phyloP scores from a whole-genome alignment of 2,329 filamentous ascomycete species.

The Pseudocercospora crystallina region DNA sequence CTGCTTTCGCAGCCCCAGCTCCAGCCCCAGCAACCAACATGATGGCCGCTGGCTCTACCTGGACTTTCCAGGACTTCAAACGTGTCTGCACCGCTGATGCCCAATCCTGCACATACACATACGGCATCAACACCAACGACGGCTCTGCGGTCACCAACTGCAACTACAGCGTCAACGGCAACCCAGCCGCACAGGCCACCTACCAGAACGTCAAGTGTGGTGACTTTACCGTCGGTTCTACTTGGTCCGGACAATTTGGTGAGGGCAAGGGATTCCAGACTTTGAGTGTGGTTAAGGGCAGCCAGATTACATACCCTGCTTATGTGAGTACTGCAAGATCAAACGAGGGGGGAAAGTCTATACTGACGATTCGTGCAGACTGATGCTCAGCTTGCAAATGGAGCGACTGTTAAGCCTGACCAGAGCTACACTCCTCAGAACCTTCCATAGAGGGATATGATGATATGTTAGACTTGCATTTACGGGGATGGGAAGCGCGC shows the following conservation, averaged over 20 bases:
- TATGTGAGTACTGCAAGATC: no score
- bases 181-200: conserved; percentile 15
- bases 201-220: conserved; percentile 23
- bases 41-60: conserved; percentile 18
- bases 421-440: conserved; percentile 27
- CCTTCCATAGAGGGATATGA: conserved; percentile 17
- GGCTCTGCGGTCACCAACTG: conserved; percentile 14
- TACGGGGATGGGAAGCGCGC: no score
- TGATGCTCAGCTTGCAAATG: conserved; percentile 19
- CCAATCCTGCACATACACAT: conserved; percentile 20
- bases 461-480: no score
- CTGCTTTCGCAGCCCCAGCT: conserved; percentile 15
- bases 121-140: conserved; percentile 23
- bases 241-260: conserved; percentile 23
- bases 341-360: no score
- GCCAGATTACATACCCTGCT: conserved; percentile 9
- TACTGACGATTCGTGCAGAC: not conserved
- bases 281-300: conserved; percentile 18
- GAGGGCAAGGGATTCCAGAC: conserved; percentile 23
- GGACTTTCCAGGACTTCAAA: conserved; percentile 25
- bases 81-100: conserved; percentile 18
- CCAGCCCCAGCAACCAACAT: conserved; percentile 13
- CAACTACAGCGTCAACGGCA: conserved; percentile 20
- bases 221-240: conserved; percentile 18
- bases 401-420: conserved; percentile 22